A percentile compares a stretch with the other conserved stretches of the same genome.
phyloP scores from a whole-genome alignment of 768 basidiomycete genomes.

The Baorangia bicolor region DNA sequence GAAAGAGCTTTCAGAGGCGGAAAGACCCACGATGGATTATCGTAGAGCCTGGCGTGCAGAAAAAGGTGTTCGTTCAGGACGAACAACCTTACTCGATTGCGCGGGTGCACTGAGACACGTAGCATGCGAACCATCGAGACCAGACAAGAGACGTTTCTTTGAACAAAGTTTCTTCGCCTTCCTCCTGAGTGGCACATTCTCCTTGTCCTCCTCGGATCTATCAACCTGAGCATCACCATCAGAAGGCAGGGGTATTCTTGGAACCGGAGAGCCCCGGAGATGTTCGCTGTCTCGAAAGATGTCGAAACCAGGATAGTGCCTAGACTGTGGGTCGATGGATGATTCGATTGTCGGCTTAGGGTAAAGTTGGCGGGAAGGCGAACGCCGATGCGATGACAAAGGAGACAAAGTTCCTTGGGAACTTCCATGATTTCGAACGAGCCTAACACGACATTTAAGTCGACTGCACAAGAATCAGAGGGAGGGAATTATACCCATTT shows the following conservation, averaged over 20 bases:
- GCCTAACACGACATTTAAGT: conserved; percentile 34
- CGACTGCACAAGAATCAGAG: conserved; percentile 27
- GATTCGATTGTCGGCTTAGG: conserved; percentile 38
- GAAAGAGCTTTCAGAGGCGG: background rate
- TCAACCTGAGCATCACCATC: background rate
- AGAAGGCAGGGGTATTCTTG: background rate
- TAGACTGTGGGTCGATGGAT: conserved; percentile 49
- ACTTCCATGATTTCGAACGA: conserved; percentile 5
- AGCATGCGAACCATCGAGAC: background rate
- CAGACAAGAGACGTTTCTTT: conserved; percentile 20
- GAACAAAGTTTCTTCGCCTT: conserved; percentile 41
- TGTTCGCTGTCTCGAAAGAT: conserved; percentile 48
- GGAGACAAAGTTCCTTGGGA: conserved; percentile 10
- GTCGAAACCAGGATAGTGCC: conserved; percentile 67
- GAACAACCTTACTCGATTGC: conserved; percentile 11
- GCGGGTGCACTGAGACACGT: conserved; percentile 1
- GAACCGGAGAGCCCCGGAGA: conserved; percentile 2
- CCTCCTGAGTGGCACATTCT: conserved; percentile 54
- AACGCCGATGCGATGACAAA: conserved; percentile 11
- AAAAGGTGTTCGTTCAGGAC: conserved; percentile 15
- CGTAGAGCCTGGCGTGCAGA: conserved; percentile 18
- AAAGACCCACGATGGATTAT: conserved; percentile 5
- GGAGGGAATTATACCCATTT: conserved; percentile 32
- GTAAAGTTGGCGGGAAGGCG: conserved; percentile 21
- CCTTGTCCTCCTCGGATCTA: conserved; percentile 48